phyloP scores from a whole-genome alignment of 2,329 filamentous ascomycete genomes.

The Penicillium sp. region DNA sequence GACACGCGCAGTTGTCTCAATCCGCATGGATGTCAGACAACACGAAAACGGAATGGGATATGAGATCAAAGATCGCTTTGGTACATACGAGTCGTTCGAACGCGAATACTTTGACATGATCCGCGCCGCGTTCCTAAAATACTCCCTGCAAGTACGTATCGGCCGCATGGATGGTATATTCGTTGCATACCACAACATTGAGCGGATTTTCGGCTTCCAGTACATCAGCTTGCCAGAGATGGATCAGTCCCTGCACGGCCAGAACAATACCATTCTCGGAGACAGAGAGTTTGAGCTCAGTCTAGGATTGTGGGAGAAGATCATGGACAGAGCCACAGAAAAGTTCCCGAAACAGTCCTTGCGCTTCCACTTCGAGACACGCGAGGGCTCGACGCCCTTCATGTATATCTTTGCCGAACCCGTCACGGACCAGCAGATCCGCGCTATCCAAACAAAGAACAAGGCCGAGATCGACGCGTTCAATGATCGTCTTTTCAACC shows the following conservation, averaged over 20 bases:
- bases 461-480: conserved; percentile 68
- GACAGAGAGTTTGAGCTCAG: conserved; percentile 85
- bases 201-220: conserved; percentile 96
- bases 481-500: conserved; percentile 54
- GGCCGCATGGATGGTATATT: conserved; percentile 99
- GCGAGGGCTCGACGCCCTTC: conserved; percentile 59
- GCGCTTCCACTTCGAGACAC: conserved; percentile 79
- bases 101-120: conserved; percentile 98
- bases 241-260: conserved; percentile 86
- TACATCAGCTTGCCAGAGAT: conserved; percentile 86
- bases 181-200: conserved; percentile 91
- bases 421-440: conserved; percentile 70
- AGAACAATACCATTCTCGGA: conserved; percentile 65
- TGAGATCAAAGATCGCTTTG: conserved; percentile 74
- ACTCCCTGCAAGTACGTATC: conserved; percentile 94
- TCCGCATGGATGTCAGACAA: conserved; percentile 79
- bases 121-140: conserved; percentile 89
- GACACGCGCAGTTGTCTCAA: conserved; percentile 85
- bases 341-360: conserved; percentile 75
- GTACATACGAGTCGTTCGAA: conserved; percentile 88
- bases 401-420: conserved; percentile 93
- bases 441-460: conserved; percentile 69
- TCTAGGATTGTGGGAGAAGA: conserved; percentile 73
- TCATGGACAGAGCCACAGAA: conserved; percentile 72
- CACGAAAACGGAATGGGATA: conserved; percentile 80